Evolutionary conservation across 495 filamentous ascomycete species (phyloP).

Genomic region (Tricharina praecox): DNA sequence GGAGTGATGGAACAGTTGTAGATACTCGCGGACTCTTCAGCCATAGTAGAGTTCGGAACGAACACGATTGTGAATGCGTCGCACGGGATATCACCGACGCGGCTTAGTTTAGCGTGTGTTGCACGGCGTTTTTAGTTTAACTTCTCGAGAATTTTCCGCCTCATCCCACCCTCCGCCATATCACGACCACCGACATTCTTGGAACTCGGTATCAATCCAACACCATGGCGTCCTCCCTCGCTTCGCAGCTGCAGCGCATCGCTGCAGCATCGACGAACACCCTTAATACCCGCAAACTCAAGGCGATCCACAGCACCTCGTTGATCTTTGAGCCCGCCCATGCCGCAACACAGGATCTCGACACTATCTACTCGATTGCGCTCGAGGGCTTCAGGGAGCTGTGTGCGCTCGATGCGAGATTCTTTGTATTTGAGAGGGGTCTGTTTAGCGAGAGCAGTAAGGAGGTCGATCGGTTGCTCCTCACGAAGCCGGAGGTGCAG

Average conservation of each 20-base stretch:
- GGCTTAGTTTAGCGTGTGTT: too few relatives aligned
- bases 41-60: too few relatives aligned
- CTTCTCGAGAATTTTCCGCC: too few relatives aligned
- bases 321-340: slow-evolving; percentile 70
- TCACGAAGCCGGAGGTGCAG: slow-evolving; percentile 63
- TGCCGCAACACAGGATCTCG: slow-evolving; percentile 71
- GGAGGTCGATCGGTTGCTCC: slow-evolving; percentile 63
- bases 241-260: slow-evolving; percentile 64
- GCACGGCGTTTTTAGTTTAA: too few relatives aligned
- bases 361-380: slow-evolving; percentile 72
- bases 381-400: slow-evolving; percentile 77
- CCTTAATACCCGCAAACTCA: slow-evolving; percentile 78
- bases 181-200: too few relatives aligned
- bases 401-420: slow-evolving; percentile 65
- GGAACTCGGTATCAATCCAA: too few relatives aligned
- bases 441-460: slow-evolving; percentile 89
- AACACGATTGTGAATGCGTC: too few relatives aligned
- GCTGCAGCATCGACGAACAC: slow-evolving; percentile 58
- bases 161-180: too few relatives aligned
- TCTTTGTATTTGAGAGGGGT: slow-evolving; percentile 46
- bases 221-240: slow-evolving; percentile 70
- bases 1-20: too few relatives aligned
- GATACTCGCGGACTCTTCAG: too few relatives aligned
- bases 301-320: slow-evolving; percentile 73
- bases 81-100: too few relatives aligned